These are phyloP conservation scores for Pseudocercospora vitis DNA, from an alignment of 2,329 filamentous ascomycete species.

Conservation along the genomic window DNA sequence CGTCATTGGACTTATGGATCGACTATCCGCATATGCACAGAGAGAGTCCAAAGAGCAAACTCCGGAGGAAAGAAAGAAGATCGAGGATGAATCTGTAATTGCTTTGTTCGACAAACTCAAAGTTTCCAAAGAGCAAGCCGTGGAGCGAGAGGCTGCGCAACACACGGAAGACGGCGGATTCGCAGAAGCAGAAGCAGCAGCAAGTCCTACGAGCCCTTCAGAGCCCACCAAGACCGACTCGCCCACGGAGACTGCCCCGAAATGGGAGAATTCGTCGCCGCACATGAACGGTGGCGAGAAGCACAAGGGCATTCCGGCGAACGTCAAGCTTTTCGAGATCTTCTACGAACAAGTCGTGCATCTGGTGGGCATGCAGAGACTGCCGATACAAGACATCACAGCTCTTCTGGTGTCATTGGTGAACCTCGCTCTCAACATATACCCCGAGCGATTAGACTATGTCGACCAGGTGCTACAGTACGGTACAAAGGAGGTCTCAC, in stretches of 20 bases:
- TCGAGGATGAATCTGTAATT: constrained; percentile 80
- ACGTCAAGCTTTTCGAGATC: constrained; percentile 90
- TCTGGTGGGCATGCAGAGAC: constrained; percentile 82
- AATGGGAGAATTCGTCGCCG: constrained; percentile 31
- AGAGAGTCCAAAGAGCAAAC: constrained; percentile 74
- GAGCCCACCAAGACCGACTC: constrained; percentile 34
- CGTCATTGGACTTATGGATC: constrained; percentile 96
- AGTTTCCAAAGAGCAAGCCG: constrained; percentile 60
- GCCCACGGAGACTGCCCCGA: constrained; percentile 17
- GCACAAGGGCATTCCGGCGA: constrained; percentile 63
- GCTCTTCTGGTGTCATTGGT: constrained; percentile 89
- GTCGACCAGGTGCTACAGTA: constrained; percentile 92
- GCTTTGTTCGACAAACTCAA: constrained; percentile 76
- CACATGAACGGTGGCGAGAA: constrained; percentile 49
- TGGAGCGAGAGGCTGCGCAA: constrained; percentile 26
- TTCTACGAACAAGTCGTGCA: constrained; percentile 97
- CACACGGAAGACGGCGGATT: constrained; percentile 34
- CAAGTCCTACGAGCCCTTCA: constrained; percentile 21
- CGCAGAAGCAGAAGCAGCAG: constrained; percentile 25
- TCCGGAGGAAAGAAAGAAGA: constrained; percentile 69
- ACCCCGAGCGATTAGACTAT: constrained; percentile 88
- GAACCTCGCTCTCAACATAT: constrained; percentile 93
- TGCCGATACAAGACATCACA: constrained; percentile 93
- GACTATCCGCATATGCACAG: constrained; percentile 90
- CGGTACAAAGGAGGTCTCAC: constrained; percentile 79